These are phyloP conservation scores for Jaminaea rosea DNA, from an alignment of 1,284 basidiomycete genomes.

Conservation along the genomic window DNA sequence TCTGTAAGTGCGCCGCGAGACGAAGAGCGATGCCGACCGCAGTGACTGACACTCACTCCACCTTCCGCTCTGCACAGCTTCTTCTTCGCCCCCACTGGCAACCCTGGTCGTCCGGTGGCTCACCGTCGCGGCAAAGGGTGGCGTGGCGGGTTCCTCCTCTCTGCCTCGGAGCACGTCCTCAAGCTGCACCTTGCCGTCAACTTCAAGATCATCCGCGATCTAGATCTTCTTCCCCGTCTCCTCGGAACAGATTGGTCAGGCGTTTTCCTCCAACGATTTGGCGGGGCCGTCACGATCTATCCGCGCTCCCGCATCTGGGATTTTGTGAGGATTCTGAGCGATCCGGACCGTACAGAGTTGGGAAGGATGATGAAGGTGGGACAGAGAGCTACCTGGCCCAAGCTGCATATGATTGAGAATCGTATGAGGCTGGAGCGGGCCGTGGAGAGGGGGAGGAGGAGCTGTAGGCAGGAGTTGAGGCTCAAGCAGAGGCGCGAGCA, in stretches of 20 bases:
- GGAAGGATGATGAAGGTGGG: slow-evolving; percentile 33
- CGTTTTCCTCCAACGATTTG: slow-evolving; percentile 41
- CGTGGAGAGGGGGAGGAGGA: slow-evolving; percentile 29
- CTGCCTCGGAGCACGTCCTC: slow-evolving; percentile 46
- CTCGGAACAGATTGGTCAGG: slow-evolving; percentile 42
- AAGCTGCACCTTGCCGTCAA: slow-evolving; percentile 43
- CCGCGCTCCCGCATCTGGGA: slow-evolving; percentile 39
- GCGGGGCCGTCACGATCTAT: slow-evolving; percentile 42
- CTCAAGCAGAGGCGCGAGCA: not conserved
- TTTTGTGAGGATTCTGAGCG: slow-evolving; percentile 39
- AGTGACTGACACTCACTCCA: not conserved
- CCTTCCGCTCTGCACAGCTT: slow-evolving; percentile 61
- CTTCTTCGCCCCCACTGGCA: slow-evolving; percentile 88
- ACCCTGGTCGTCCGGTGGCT: slow-evolving; percentile 84
- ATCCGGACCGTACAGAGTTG: slow-evolving; percentile 38
- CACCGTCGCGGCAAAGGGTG: slow-evolving; percentile 75
- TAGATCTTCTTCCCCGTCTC: slow-evolving; percentile 38
- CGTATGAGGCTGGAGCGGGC: slow-evolving; percentile 37
- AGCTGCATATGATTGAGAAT: slow-evolving; percentile 45
- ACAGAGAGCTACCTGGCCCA: slow-evolving; percentile 39
- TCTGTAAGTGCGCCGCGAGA: not conserved
- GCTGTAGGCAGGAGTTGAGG: slow-evolving; percentile 14
- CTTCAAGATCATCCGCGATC: slow-evolving; percentile 43
- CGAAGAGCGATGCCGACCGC: not conserved
- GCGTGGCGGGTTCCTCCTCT: slow-evolving; percentile 76